phyloP scores from a whole-genome alignment of 441 rosid species.

The Eugenia klotzschiana region DNA sequence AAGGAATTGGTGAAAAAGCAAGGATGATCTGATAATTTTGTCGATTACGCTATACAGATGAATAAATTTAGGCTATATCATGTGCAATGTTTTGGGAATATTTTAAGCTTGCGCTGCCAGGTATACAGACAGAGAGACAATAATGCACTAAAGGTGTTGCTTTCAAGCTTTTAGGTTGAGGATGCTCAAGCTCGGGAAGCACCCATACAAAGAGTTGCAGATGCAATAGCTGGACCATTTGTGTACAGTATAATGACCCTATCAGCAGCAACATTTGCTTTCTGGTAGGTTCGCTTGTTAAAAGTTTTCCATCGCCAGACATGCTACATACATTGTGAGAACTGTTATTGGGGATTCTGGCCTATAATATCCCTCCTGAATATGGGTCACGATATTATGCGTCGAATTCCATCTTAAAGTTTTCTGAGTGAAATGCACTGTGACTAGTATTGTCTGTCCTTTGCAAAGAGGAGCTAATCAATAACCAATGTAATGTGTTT shows the following conservation, averaged over 20 bases:
- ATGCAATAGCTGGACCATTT: conserved; percentile 91
- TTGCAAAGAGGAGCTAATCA: background rate
- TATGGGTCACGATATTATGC: background rate
- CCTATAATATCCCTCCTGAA: background rate
- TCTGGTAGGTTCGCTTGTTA: conserved; percentile 45
- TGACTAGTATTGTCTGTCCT: background rate
- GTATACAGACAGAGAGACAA: background rate
- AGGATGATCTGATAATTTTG: background rate
- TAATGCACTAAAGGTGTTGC: background rate
- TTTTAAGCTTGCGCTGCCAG: background rate
- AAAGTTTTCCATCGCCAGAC: background rate
- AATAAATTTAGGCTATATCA: background rate
- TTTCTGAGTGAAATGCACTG: background rate
- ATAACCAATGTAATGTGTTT: background rate
- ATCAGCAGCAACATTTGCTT: conserved; percentile 80
- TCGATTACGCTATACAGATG: background rate
- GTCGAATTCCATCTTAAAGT: background rate
- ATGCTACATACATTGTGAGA: background rate
- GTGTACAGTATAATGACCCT: conserved; percentile 72
- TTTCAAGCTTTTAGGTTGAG: conserved; percentile 50
- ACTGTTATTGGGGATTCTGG: background rate
- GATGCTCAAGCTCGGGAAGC: conserved; percentile 94
- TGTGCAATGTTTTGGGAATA: background rate
- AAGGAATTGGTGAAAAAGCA: background rate
- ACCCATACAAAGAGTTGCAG: conserved; percentile 89